Percentiles rank a stretch among this genome's conserved stretches.
Evolutionary conservation across 495 filamentous ascomycete genomes (phyloP).

Genomic region (Annulohypoxylon maeteangense): DNA sequence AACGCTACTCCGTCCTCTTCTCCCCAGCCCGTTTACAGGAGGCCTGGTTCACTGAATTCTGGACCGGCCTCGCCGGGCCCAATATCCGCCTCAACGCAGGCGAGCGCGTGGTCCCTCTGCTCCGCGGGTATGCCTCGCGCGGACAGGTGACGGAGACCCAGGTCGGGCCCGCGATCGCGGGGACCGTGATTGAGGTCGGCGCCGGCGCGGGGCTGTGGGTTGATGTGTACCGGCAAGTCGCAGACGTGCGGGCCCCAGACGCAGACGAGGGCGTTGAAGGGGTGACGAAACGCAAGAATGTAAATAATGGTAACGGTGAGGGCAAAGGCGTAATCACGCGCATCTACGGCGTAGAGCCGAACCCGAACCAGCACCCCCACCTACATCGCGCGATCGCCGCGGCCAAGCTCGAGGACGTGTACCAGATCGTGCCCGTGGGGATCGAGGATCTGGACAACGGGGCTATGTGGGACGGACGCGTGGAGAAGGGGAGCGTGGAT

Average conservation of each 20-base stretch:
- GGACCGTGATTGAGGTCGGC: conserved; percentile 60
- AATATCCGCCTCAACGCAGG: conserved; percentile 44
- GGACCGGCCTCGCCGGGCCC: conserved; percentile 54
- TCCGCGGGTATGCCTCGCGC: conserved; percentile 49
- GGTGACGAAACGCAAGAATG: conserved; percentile 6
- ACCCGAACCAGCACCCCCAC: conserved; percentile 61
- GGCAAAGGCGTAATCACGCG: conserved; percentile 53
- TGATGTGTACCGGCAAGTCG: conserved; percentile 45
- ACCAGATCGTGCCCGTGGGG: conserved; percentile 71
- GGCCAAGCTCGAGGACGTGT: conserved; percentile 66
- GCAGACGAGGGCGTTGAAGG: neutral
- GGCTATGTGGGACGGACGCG: conserved; percentile 52
- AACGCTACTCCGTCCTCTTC: conserved; percentile 45
- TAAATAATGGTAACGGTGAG: neutral
- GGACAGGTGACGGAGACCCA: conserved; percentile 42
- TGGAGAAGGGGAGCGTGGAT: conserved; percentile 68
- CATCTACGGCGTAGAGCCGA: conserved; percentile 77
- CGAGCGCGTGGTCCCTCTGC: conserved; percentile 52
- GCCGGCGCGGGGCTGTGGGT: conserved; percentile 62
- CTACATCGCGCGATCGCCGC: conserved; percentile 59
- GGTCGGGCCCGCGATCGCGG: conserved; percentile 45
- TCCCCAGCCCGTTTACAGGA: conserved; percentile 50
- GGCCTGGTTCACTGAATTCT: conserved; percentile 63
- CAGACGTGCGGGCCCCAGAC: neutral
- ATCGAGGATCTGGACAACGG: conserved; percentile 64